Percentiles rank a stretch among this genome's conserved stretches.
phyloP scores from a whole-genome alignment of 495 filamentous ascomycete genomes.

The Trichocladium antarcticum region DNA sequence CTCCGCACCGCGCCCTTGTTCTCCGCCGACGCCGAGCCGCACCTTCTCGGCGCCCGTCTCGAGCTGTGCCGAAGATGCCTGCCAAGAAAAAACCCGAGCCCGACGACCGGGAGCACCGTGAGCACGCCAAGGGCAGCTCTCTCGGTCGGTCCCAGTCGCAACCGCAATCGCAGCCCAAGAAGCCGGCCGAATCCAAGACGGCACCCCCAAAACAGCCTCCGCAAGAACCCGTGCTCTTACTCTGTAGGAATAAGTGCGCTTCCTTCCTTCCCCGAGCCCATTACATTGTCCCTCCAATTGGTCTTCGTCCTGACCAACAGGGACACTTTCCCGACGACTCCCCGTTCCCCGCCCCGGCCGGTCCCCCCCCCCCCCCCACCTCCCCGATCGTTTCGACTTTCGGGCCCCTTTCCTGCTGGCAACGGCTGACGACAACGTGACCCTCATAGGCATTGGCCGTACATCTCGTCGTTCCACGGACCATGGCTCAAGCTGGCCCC shows the following conservation, averaged over 20 bases:
- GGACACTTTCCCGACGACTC: too few species aligned
- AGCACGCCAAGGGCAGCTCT: conserved; percentile 1
- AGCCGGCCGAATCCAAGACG: conserved; percentile 9
- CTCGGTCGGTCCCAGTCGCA: neutral
- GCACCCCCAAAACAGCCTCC: conserved; percentile 1
- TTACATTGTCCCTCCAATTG: neutral
- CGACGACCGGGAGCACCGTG: neutral
- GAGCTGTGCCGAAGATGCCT: conserved; percentile 10
- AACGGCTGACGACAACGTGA: neutral
- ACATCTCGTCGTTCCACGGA: conserved; percentile 74
- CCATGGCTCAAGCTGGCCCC: conserved; percentile 79
- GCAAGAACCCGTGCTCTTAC: conserved; percentile 4
- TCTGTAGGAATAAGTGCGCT: conserved; percentile 17
- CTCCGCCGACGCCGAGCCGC: conserved; percentile 1
- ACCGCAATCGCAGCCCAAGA: conserved; percentile 5
- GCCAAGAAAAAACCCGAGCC: conserved; percentile 10
- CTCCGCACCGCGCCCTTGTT: neutral
- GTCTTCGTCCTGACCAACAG: too few species aligned
- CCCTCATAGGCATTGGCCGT: conserved; percentile 59
- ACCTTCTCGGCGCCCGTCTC: neutral
- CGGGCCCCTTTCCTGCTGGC: neutral
- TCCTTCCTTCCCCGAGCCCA: neutral
- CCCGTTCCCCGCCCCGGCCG: too few species aligned
- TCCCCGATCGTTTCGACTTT: neutral
- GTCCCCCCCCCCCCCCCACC: too few species aligned